These are phyloP conservation scores for Suillus paluster DNA, from an alignment of 768 basidiomycete species.

Conservation along the genomic window DNA sequence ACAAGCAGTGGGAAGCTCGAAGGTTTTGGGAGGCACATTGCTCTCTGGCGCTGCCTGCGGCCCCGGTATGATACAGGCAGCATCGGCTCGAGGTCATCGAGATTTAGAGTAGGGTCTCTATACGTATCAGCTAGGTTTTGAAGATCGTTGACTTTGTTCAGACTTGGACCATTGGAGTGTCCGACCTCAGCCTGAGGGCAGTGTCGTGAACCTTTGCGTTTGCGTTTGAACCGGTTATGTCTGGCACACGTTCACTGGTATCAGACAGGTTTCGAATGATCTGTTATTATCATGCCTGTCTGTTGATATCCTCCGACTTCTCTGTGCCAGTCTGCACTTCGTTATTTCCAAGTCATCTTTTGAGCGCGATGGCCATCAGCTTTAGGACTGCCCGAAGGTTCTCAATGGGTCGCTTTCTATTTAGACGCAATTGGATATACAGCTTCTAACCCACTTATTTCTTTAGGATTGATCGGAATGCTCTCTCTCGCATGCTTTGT, in stretches of 20 bases:
- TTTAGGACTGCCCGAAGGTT: slow-evolving; percentile 49
- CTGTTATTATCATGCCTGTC: background rate
- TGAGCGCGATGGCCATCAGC: slow-evolving; percentile 40
- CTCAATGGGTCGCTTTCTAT: slow-evolving; percentile 38
- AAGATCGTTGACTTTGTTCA: background rate
- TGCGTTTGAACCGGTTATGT: background rate
- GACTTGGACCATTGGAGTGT: background rate
- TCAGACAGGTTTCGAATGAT: background rate
- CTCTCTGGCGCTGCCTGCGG: background rate
- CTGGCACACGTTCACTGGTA: background rate
- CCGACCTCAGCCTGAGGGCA: too few species aligned
- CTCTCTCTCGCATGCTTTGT: slow-evolving; percentile 39
- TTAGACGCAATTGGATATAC: background rate
- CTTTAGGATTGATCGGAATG: slow-evolving; percentile 38
- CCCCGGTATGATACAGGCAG: background rate
- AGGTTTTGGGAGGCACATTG: background rate
- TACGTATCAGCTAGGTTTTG: background rate
- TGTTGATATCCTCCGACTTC: background rate
- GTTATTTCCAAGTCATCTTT: background rate
- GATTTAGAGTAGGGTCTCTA: background rate
- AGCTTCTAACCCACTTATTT: slow-evolving; percentile 3
- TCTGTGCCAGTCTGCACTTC: background rate
- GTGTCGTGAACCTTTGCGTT: background rate
- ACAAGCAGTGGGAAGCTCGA: background rate
- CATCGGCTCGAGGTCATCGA: background rate